These are phyloP conservation scores for Hypseocharis bilobata DNA, from an alignment of 441 rosid species.

Conservation along the genomic window DNA sequence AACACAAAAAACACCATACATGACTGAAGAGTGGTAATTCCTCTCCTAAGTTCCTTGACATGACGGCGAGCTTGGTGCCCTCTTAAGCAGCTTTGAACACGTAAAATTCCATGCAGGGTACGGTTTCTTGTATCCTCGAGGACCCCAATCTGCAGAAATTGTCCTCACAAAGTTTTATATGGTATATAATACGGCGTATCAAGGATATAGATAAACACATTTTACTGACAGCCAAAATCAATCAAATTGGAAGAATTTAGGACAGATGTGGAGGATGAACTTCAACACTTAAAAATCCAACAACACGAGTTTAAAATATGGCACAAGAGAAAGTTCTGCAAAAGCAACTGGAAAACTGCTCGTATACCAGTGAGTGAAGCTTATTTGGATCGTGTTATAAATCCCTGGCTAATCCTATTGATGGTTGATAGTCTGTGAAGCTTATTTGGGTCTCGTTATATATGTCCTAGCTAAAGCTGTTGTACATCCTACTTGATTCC, in stretches of 20 bases:
- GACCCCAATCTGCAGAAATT: slow-evolving; percentile 67
- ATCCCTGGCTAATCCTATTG: too few species aligned
- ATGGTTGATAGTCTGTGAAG: too few species aligned
- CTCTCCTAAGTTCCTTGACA: slow-evolving; percentile 54
- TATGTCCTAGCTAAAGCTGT: too few species aligned
- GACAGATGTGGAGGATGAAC: not conserved
- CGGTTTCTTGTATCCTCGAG: slow-evolving; percentile 95
- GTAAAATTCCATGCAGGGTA: slow-evolving; percentile 85
- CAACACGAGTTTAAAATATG: too few species aligned
- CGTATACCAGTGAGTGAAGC: too few species aligned
- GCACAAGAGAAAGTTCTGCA: too few species aligned
- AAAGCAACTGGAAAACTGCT: too few species aligned
- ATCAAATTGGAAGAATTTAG: not conserved
- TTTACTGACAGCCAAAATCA: not conserved
- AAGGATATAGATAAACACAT: not conserved
- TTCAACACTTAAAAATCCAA: not conserved
- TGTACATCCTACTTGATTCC: not conserved
- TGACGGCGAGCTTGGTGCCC: slow-evolving; percentile 72
- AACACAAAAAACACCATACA: slow-evolving; percentile 35
- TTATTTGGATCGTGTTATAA: too few species aligned
- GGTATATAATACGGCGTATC: not conserved
- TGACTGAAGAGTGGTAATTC: slow-evolving; percentile 66
- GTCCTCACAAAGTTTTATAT: slow-evolving; percentile 10
- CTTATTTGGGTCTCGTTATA: too few species aligned
- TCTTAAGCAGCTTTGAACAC: slow-evolving; percentile 91